Evolutionary conservation across 192 early-diverging fungal species (phyloP).

Genomic region (Coemansia sp.): DNA sequence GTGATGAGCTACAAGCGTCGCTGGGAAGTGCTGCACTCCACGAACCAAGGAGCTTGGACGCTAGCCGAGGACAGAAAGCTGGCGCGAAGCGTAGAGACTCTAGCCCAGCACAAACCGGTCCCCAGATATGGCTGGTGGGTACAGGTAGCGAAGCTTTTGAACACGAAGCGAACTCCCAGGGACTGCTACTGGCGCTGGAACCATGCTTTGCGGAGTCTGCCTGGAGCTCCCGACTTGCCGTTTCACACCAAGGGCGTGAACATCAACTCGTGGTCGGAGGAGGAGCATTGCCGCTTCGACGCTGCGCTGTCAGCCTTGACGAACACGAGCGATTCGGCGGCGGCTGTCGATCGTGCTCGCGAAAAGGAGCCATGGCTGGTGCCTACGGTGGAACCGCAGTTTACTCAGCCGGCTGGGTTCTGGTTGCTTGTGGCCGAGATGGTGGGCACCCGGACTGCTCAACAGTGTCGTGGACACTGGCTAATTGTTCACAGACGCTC

Average conservation of each 20-base stretch:
- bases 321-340: neutral
- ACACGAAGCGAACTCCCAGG: conserved; percentile 5
- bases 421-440: conserved; percentile 2
- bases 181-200: conserved; percentile 14
- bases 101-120: neutral
- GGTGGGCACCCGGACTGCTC: conserved; percentile 10
- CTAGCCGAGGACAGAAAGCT: conserved; percentile 8
- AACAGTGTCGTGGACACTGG: conserved; percentile 4
- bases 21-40: neutral
- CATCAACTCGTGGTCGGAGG: conserved; percentile 1
- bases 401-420: conserved; percentile 2
- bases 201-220: neutral
- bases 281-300: neutral
- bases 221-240: neutral
- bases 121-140: conserved; percentile 10
- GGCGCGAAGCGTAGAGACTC: neutral
- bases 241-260: neutral
- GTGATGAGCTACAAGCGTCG: conserved; percentile 6
- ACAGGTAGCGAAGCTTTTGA: neutral
- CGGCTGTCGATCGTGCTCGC: neutral
- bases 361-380: conserved; percentile 15
- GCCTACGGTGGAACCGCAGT: neutral
- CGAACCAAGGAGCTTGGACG: conserved; percentile 11
- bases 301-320: neutral
- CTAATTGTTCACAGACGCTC: neutral